A percentile compares a stretch with the other conserved stretches of the same genome.
These are phyloP conservation scores for Protomyces arabidopsidicola DNA, from an alignment of 1,139 yeast species.

Conservation along the genomic window DNA sequence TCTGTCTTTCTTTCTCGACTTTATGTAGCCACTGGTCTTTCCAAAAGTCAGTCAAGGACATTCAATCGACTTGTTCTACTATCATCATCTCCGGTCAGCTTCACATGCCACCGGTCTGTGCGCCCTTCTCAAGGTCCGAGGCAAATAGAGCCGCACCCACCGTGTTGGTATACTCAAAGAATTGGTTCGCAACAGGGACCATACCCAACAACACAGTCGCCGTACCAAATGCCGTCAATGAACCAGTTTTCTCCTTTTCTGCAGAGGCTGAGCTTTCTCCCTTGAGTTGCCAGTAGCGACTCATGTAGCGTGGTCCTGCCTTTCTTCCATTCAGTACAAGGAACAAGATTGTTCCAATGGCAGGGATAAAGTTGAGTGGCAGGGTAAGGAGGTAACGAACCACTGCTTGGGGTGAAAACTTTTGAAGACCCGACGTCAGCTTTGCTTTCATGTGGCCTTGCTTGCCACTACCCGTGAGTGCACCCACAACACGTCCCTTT, in stretches of 20 bases:
- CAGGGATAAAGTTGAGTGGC: constrained; percentile 26
- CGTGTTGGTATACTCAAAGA: constrained; percentile 12
- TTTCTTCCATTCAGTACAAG: constrained; percentile 20
- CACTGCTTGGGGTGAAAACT: constrained; percentile 13
- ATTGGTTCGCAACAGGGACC: constrained; percentile 20
- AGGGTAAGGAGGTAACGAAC: constrained; percentile 22
- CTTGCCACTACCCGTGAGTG: background rate
- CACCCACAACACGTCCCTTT: constrained; percentile 5
- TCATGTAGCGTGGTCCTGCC: constrained; percentile 13
- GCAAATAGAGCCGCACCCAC: constrained; percentile 27
- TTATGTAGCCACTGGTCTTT: too few relatives aligned
- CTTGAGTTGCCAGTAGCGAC: constrained; percentile 19
- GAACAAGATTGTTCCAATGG: constrained; percentile 23
- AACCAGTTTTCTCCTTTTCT: constrained; percentile 7
- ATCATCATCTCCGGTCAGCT: too few relatives aligned
- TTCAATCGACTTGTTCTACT: too few relatives aligned
- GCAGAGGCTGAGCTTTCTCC: constrained; percentile 4
- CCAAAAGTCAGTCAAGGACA: too few relatives aligned
- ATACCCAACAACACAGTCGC: constrained; percentile 17
- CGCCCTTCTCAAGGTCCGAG: constrained; percentile 58
- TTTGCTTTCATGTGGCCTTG: constrained; percentile 15
- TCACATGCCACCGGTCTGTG: background rate
- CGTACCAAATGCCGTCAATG: constrained; percentile 19
- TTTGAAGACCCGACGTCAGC: constrained; percentile 5
- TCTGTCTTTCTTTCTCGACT: too few relatives aligned